These are phyloP conservation scores for Vitis labrusca DNA, from an alignment of 164 flowering plant species.

Conservation along the genomic window DNA sequence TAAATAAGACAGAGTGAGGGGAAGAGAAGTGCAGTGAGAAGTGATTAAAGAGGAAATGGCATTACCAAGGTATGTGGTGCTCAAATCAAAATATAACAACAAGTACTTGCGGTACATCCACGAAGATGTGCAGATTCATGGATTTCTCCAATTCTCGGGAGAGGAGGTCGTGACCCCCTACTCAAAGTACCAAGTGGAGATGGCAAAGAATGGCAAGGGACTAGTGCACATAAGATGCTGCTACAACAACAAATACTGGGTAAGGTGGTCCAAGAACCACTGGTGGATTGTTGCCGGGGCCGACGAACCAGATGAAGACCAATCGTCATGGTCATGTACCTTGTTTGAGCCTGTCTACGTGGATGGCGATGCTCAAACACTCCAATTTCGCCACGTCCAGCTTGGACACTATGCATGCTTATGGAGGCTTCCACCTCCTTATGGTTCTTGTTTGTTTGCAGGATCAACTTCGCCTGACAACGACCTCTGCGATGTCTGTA, in stretches of 20 bases:
- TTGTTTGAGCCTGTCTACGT: slow-evolving; percentile 4
- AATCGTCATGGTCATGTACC: slow-evolving; percentile 4
- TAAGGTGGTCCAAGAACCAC: neutral
- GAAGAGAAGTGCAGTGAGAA: too few species aligned
- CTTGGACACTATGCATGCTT: neutral
- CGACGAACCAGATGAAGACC: slow-evolving; percentile 7
- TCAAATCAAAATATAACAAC: too few species aligned
- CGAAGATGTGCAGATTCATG: too few species aligned
- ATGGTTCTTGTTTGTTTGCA: neutral
- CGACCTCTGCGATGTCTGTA: neutral
- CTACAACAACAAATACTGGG: slow-evolving; percentile 16
- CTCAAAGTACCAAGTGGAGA: too few species aligned
- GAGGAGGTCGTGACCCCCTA: too few species aligned
- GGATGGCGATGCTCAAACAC: neutral
- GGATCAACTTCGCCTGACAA: neutral
- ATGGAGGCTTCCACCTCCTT: too few species aligned
- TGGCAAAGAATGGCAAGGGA: neutral
- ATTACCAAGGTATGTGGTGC: too few species aligned
- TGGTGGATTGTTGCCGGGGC: slow-evolving; percentile 7
- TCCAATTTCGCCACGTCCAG: neutral
- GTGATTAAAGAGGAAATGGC: too few species aligned
- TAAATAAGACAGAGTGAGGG: too few species aligned
- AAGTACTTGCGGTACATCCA: too few species aligned
- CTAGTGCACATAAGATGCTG: slow-evolving; percentile 7
- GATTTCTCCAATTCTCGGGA: too few species aligned